These are phyloP conservation scores for Protoeuglena noctilucae DNA, from an alignment of 139 green algal genomes.

Conservation along the genomic window DNA sequence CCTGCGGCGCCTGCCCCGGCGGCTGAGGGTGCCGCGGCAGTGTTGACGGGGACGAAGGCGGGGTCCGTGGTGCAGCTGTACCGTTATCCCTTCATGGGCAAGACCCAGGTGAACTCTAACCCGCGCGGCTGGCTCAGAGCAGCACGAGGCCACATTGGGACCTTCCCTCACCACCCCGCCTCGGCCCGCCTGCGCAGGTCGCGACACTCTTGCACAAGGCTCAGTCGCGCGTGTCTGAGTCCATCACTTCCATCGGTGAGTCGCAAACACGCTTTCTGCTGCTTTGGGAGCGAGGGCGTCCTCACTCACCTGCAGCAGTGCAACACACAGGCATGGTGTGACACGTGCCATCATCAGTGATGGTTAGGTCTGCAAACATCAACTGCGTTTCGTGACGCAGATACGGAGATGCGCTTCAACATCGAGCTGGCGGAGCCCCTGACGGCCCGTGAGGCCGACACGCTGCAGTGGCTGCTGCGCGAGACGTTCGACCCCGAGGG, in stretches of 20 bases:
- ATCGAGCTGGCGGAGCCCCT: slow-evolving; percentile 48
- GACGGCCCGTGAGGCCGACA: slow-evolving; percentile 41
- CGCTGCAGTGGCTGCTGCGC: slow-evolving; percentile 74
- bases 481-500: slow-evolving; percentile 92
- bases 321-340: neutral
- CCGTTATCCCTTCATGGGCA: slow-evolving; percentile 50
- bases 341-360: neutral
- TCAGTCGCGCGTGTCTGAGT: neutral
- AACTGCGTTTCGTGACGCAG: neutral
- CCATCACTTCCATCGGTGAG: no score
- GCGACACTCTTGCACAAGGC: slow-evolving; percentile 54
- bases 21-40: no score
- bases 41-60: no score
- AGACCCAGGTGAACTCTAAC: no score
- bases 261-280: no score
- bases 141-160: no score
- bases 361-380: neutral
- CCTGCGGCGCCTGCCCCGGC: no score
- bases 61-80: slow-evolving; percentile 82
- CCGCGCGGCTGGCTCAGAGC: no score
- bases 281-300: no score
- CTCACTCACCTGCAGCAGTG: no score
- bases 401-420: slow-evolving; percentile 77
- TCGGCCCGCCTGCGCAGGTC: no score
- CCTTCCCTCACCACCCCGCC: no score